Percentiles rank a stretch among this genome's conserved stretches.
These are phyloP conservation scores for Pezizomycotina sp. DNA, from an alignment of 2,329 filamentous ascomycete genomes.

Conservation along the genomic window DNA sequence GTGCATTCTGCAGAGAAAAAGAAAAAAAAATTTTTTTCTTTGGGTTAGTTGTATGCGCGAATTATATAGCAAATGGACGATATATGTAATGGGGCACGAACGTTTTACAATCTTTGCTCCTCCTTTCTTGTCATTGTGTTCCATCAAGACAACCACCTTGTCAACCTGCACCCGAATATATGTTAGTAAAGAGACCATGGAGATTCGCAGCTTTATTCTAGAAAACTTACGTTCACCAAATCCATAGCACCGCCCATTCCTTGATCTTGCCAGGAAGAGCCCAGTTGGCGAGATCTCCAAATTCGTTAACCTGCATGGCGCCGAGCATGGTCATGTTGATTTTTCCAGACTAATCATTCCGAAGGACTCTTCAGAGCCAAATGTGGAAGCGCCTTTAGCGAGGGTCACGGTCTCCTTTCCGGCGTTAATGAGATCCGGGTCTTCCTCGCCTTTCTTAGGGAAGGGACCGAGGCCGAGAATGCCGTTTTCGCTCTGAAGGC, in stretches of 20 bases:
- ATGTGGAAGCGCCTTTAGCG: conserved; percentile 56
- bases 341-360: conserved; percentile 76
- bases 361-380: conserved; percentile 68
- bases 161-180: no score
- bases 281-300: conserved; percentile 71
- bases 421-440: conserved; percentile 51
- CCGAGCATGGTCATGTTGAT: conserved; percentile 73
- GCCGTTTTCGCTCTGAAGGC: conserved; percentile 71
- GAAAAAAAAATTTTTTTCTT: no score
- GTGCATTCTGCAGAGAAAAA: conserved; percentile 38
- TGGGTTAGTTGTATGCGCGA: no score
- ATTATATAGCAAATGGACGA: no score
- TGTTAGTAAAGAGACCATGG: no score
- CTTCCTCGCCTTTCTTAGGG: conserved; percentile 53
- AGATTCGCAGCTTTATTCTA: no score
- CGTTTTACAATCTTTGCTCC: conserved; percentile 47
- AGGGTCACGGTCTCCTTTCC: conserved; percentile 78
- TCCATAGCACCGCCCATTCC: conserved; percentile 70
- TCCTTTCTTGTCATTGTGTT: conserved; percentile 53
- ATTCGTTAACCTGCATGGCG: conserved; percentile 61
- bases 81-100: conserved; percentile 7
- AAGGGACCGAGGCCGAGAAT: conserved; percentile 72
- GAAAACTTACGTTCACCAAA: no score
- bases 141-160: conserved; percentile 57
- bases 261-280: conserved; percentile 84